Evolutionary conservation across 257 asterid species (phyloP), one percentile per base, ranked within the genome.

Genomic region (Verbena officinalis): DNA sequence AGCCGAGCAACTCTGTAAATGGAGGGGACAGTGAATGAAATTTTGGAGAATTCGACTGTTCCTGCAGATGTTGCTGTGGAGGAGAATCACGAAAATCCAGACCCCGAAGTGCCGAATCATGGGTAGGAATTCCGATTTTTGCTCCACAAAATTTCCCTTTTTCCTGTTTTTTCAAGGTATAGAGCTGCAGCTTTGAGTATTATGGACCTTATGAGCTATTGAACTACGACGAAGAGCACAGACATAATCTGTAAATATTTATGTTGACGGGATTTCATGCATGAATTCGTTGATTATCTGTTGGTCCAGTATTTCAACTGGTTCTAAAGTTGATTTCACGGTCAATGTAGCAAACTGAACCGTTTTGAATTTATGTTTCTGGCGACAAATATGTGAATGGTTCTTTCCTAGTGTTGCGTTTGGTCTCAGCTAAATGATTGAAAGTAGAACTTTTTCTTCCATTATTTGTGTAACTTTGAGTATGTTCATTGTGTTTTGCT

Each of bases 31-130:
- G 65, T 67, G 31, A 67, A 34, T 61, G 83, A 76, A 57, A 65
- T 60, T 50, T 65, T 71, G 58, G 79, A 80, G 67, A 74, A 66
- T 51, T 55, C 83, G 11, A 31, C 76, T 22, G 69, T 43, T 60
- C 48, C 75, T 3, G 68, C 65, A 6, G 68, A 71, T 14, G 71
- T 43, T 55, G 69, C n/a, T 1, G 73, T 55, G 42, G 81, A 72
- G 70, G 84, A 65, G 73, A 75, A 77, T 75, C 84, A 62, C 54
- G 82, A 66, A 0, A 52, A n/a, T 73, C 72, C 75, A 8, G 77
- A 52, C 30, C 21, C 81, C 31, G 77, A 69, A 33, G 27, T 73
- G 64, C 75, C 66, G 39, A 81, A 77, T 75, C 78, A 79, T 34
- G 75, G 83, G 95, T 83, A 83, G 9, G 16, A 39, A 4, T 21